phyloP scores from a whole-genome alignment of 441 rosid species.

The Melianthus villosus region DNA sequence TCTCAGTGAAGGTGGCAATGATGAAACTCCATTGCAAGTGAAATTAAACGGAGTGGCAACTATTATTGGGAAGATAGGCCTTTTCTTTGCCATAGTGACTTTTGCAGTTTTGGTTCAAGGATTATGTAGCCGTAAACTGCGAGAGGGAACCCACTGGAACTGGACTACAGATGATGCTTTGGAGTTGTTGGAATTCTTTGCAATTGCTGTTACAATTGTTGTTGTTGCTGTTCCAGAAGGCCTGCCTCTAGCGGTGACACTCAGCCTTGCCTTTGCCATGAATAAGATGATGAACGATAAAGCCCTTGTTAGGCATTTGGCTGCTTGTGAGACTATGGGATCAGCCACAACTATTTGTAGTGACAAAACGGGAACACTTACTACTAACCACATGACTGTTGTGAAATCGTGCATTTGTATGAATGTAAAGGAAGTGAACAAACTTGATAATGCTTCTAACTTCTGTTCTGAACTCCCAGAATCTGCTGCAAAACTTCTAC shows the following conservation, averaged over 20 bases:
- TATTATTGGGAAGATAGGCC: conserved; percentile 45
- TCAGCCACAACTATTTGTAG: conserved; percentile 57
- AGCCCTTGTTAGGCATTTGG: conserved; percentile 54
- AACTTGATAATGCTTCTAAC: conserved; percentile 19
- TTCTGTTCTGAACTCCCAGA: conserved; percentile 43
- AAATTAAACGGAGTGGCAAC: conserved; percentile 69
- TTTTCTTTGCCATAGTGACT: conserved; percentile 46
- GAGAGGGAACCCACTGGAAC: conserved; percentile 22
- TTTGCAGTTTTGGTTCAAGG: conserved; percentile 48
- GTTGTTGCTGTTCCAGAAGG: conserved; percentile 74
- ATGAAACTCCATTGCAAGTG: conserved; percentile 58
- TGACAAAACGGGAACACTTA: conserved; percentile 56
- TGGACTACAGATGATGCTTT: conserved; percentile 52
- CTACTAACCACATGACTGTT: conserved; percentile 60
- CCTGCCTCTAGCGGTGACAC: conserved; percentile 49
- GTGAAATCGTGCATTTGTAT: conserved; percentile 53
- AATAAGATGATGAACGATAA: conserved; percentile 71
- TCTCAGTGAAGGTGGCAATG: conserved; percentile 58
- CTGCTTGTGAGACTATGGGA: conserved; percentile 73
- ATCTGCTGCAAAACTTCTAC: conserved; percentile 30
- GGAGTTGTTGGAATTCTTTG: conserved; percentile 40
- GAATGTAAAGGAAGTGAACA: conserved; percentile 31
- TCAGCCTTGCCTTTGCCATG: conserved; percentile 65
- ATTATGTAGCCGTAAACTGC: conserved; percentile 26
- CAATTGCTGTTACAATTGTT: conserved; percentile 58